Base-by-base conservation (phyloP, 2,329 filamentous ascomycete species). In the Phialophora chinensis region DNA sequence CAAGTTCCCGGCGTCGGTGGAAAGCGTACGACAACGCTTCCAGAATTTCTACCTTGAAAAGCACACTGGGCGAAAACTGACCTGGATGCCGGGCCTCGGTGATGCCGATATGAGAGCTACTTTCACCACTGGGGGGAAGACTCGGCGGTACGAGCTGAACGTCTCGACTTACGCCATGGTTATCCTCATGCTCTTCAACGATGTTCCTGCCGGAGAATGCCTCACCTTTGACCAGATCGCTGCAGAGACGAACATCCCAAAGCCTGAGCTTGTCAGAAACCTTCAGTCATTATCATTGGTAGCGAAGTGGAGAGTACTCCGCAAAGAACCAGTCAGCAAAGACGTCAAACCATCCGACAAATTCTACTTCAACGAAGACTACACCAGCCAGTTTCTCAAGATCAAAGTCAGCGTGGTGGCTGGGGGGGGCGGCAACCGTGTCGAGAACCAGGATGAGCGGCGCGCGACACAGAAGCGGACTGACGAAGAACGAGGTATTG, bases 101-200 rank as follows among this genome's bases (percentile, higher is more conserved):
- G 93, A 88, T 55, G 94, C 93, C 1, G 95, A 98, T 75, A 85
- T 99, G 72, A 89, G 90, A 65, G 95, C 92, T 68, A 88, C 47
- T 89, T 99, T 79, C 89, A 90, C 38, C 86, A 91, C 75, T 0
- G 85, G 87, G 47, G 90, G 90, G 38, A 93, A 93, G 73, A 86
- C 88, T 12, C 87, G 88, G 38, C 88, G 90, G 42, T 94, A 98
- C 75, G 95, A 99, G 73, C 83, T 99, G 63, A 97, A 93, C 68
- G 93, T 96, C 23, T 90, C 93, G 1, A 98, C 95, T 0, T 95
- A 95, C 76, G 92, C 89, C 73, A 97, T 98, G 91, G 82, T 97
- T 23, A 88, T 98, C 27, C 79, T 99, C 23, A 78, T 96, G 53
- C 86, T 97, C 0, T 99, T 98, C 84, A 98, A 98, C 74, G 88